Conservation (phyloP, 768 basidiomycete genomes). For the Trametopsis cervina region DNA sequence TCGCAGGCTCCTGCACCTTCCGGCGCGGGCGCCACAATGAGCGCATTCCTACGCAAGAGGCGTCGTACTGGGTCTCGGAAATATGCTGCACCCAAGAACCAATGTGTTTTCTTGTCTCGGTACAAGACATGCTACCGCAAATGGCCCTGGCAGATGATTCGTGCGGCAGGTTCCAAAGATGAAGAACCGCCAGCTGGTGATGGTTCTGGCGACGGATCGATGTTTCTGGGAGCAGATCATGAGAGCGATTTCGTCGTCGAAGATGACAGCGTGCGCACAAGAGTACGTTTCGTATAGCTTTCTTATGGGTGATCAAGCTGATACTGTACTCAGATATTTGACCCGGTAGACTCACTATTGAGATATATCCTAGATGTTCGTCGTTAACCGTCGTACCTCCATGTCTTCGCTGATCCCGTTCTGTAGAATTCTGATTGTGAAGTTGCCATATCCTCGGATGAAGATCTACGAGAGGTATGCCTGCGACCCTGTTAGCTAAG, state of each 20-base stretch:
- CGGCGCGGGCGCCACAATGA: not conserved
- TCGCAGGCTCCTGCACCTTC: no score
- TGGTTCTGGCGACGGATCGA: not conserved
- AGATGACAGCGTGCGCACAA: not conserved
- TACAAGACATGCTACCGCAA: not conserved
- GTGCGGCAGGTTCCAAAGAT: not conserved
- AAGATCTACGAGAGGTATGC: no score
- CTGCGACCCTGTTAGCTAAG: no score
- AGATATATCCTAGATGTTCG: conserved; percentile 3
- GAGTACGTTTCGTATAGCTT: not conserved
- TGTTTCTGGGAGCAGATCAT: no score
- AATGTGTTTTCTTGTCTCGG: not conserved
- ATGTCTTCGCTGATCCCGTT: no score
- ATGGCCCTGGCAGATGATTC: not conserved
- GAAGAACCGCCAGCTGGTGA: not conserved
- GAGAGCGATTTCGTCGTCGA: not conserved
- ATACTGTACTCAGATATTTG: not conserved
- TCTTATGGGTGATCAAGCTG: not conserved
- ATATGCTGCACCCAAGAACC: no score
- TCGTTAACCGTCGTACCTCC: no score
- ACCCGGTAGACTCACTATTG: not conserved
- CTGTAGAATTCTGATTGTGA: no score
- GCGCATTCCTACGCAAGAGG: not conserved
- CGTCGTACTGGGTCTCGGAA: no score
- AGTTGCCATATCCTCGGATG: no score